Percentiles rank a stretch among this genome's conserved stretches.
Conservation (phyloP, 2,329 filamentous ascomycete species). For the Microcera coccophila region DNA sequence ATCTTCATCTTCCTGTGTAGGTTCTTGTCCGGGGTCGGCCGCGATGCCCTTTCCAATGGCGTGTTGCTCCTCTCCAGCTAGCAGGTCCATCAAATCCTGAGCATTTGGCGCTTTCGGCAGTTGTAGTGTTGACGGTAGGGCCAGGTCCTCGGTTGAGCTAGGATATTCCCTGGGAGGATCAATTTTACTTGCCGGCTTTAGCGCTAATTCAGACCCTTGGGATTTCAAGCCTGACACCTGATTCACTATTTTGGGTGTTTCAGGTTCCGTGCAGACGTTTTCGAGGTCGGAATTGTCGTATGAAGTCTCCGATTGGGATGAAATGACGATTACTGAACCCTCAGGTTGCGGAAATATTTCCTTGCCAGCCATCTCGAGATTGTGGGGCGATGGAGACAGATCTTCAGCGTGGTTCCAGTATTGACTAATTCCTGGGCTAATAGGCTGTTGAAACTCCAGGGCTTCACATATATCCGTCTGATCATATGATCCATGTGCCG, state of each 20-base stretch:
- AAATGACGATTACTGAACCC: not conserved
- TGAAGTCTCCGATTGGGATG: not conserved
- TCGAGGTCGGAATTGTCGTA: not conserved
- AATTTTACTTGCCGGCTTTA: no score
- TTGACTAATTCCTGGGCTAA: slow-evolving; percentile 18
- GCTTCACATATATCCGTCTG: not conserved
- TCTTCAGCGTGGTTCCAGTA: slow-evolving; percentile 11
- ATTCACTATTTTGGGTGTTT: no score
- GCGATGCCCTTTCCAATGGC: not conserved
- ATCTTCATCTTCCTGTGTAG: slow-evolving; percentile 15
- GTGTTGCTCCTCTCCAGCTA: slow-evolving; percentile 11
- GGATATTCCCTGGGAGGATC: not conserved
- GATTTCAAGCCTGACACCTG: no score
- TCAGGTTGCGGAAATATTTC: not conserved
- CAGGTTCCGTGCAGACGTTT: not conserved
- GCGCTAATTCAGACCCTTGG: no score
- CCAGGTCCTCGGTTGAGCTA: not conserved
- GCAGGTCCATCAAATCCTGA: slow-evolving; percentile 21
- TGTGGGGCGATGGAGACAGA: not conserved
- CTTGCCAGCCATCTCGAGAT: not conserved
- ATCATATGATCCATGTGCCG: not conserved
- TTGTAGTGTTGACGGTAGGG: slow-evolving; percentile 3
- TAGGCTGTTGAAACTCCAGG: not conserved
- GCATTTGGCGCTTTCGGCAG: slow-evolving; percentile 7
- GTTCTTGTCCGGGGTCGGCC: not conserved